phyloP scores from a whole-genome alignment of 208 protist genomes.

The Wallacemonas sp. region DNA sequence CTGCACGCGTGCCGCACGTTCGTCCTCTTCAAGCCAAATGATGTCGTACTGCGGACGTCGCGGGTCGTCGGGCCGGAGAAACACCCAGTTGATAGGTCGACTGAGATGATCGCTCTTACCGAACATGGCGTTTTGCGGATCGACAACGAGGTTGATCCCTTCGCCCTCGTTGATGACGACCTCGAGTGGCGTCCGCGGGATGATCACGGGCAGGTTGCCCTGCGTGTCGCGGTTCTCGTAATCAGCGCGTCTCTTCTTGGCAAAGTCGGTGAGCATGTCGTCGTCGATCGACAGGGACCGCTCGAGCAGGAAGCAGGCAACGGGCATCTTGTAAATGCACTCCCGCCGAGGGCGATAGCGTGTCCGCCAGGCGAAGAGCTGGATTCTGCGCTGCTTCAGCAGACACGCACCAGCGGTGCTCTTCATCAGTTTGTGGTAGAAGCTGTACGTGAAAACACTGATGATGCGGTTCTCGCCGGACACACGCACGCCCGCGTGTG shows the following conservation, averaged over 20 bases:
- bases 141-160: slow-evolving; percentile 2
- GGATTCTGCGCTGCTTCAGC: slow-evolving; percentile 24
- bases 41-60: background rate
- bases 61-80: slow-evolving; percentile 1
- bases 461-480: slow-evolving; percentile 25
- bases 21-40: background rate
- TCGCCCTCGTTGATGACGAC: background rate
- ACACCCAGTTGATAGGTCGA: slow-evolving; percentile 3
- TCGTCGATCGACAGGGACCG: background rate
- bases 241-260: background rate
- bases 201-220: background rate
- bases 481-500: slow-evolving; percentile 30
- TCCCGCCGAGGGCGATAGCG: background rate
- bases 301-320: slow-evolving; percentile 6
- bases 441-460: slow-evolving; percentile 45
- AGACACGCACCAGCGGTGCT: slow-evolving; percentile 47
- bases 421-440: slow-evolving; percentile 22
- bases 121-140: background rate
- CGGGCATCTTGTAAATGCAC: slow-evolving; percentile 8
- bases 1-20: background rate
- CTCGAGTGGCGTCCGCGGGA: background rate
- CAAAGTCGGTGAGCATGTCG: background rate
- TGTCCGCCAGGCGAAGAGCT: slow-evolving; percentile 38
- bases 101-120: background rate
- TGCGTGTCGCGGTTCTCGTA: background rate